Conservation (phyloP, 352 stramenopile species). For the Pythium biforme region DNA sequence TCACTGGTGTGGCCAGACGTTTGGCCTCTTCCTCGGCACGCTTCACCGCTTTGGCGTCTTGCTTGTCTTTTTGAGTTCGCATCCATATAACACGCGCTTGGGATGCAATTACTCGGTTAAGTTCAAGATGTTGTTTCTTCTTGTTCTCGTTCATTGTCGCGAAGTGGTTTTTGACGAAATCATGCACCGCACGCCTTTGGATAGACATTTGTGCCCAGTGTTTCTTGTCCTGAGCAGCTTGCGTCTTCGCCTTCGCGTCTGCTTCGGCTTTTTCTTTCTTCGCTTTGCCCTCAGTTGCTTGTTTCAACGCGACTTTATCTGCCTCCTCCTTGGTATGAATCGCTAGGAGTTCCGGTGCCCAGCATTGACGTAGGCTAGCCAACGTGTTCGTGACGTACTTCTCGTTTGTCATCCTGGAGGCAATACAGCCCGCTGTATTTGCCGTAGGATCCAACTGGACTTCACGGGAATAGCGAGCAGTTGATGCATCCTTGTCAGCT, state of each 20-base stretch:
- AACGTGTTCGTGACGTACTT: not conserved
- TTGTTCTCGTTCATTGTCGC: not conserved
- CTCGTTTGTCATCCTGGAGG: not conserved
- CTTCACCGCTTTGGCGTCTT: no score
- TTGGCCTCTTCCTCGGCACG: no score
- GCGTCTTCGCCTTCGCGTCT: not conserved
- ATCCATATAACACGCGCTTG: not conserved
- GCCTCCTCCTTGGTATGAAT: not conserved
- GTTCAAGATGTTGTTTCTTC: not conserved
- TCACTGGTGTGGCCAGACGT: no score
- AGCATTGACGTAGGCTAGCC: not conserved
- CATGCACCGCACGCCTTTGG: not conserved
- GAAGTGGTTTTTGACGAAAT: not conserved
- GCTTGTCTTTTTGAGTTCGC: not conserved
- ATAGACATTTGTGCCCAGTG: not conserved
- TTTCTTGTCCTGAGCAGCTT: not conserved
- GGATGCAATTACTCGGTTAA: not conserved
- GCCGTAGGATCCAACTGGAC: not conserved
- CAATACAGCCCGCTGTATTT: not conserved
- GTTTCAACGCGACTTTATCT: not conserved
- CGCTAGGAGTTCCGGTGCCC: not conserved
- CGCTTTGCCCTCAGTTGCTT: not conserved
- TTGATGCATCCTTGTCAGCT: not conserved
- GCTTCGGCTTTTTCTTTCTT: not conserved
- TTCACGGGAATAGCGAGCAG: not conserved